phyloP scores from a whole-genome alignment of 768 basidiomycete species.

The Tylopilus balloui region DNA sequence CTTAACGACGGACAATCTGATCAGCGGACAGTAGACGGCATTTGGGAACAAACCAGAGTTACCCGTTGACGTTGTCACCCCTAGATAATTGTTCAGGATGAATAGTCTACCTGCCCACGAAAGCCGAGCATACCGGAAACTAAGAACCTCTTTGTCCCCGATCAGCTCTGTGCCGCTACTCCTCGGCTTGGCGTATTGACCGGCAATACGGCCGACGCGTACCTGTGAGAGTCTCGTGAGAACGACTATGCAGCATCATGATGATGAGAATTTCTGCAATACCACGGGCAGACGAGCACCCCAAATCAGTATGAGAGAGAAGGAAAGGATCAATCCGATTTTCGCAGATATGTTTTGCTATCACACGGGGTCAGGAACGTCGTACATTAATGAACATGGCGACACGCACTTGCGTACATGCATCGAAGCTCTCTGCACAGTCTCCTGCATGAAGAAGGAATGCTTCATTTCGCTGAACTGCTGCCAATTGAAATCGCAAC shows the following conservation, averaged over 20 bases:
- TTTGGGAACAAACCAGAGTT: constrained; percentile 19
- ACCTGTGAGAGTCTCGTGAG: constrained; percentile 39
- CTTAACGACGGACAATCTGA: constrained; percentile 22
- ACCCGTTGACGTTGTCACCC: constrained; percentile 97
- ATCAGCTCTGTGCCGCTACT: constrained; percentile 79
- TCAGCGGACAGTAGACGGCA: background rate
- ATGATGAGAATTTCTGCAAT: constrained; percentile 23
- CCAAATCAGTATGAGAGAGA: constrained; percentile 93
- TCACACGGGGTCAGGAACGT: constrained; percentile 3
- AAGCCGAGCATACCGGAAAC: constrained; percentile 65
- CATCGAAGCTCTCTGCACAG: constrained; percentile 94
- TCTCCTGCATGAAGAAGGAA: constrained; percentile 97
- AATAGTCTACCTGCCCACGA: background rate
- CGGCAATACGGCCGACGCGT: constrained; percentile 88
- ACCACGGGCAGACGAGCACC: constrained; percentile 92
- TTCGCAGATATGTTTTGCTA: constrained; percentile 86
- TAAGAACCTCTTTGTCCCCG: constrained; percentile 70
- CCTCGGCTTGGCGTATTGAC: constrained; percentile 94
- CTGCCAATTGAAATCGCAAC: constrained; percentile 70
- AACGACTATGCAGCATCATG: constrained; percentile 1
- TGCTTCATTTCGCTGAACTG: constrained; percentile 81
- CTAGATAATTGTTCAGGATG: constrained; percentile 36
- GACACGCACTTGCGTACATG: constrained; percentile 71
- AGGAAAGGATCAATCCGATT: constrained; percentile 88
- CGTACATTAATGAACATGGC: constrained; percentile 6